Base-by-base conservation (phyloP, 1,284 basidiomycete species). In the Peniophora sp. region DNA sequence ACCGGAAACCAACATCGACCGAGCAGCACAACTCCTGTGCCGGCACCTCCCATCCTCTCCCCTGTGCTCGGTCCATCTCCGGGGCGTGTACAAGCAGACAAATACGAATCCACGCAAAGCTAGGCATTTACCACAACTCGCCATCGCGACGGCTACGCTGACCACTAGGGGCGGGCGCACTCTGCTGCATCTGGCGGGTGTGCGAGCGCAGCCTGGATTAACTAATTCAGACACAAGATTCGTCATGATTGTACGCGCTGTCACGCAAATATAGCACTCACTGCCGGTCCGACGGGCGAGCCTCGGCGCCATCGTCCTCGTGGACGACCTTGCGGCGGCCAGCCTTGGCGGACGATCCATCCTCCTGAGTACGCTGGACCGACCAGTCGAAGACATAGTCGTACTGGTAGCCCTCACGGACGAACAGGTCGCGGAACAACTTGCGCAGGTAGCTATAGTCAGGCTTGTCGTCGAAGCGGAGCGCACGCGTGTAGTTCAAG, bases 371-470 rank as follows among this genome's bases (percentile, higher is more conserved):
- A 49, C 85, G 78, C 71, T 94, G 92, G 51, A 97, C 91, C 59
- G 88, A 92, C 94, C 94, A 97, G 70, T 97, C 95, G 62, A 97
- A 97, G 64, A 97, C 90, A 63, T 97, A 97, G 68, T 97, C 94
- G 68, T 97, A 97, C 72, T 96, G 92, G 75, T 91, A 96, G 51
- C 94, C 94, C 67, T 97, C 94, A 50, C 95, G 89, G 52, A 97
- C 92, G 59, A 97, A 97, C 53, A 97, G 81, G 69, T 97, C 94
- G 49, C 94, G 86, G 92, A 97, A 97, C 56, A 97, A 82, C 75
- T 97, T 97, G 74, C 95, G 89, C 10, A 97, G 81, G 76, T 97
- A 97, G 3, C 92, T 95, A 71, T 97, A 97, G 71, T 97, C 95
- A 20, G 93, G 93, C 75, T 95, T 97, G 79, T 97, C 95, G 65